Conservation (phyloP, 331 rosid species). For the Malus hybrid region DNA sequence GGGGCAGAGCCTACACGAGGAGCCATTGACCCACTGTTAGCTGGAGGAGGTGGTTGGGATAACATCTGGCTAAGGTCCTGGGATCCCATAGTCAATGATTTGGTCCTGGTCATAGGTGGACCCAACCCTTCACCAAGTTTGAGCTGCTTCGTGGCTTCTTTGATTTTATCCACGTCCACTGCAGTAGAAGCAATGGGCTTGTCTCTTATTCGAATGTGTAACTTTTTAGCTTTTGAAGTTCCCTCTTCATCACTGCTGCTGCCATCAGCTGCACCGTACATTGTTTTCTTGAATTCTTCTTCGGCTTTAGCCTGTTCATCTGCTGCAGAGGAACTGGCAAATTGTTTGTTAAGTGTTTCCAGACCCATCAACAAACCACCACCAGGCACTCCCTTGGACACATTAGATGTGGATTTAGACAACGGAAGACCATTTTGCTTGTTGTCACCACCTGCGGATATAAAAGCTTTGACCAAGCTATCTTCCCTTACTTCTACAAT, state of each 20-base stretch:
- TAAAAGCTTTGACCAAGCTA: slow-evolving; percentile 69
- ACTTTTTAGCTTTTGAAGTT: slow-evolving; percentile 62
- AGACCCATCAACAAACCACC: slow-evolving; percentile 61
- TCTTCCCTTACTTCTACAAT: slow-evolving; percentile 86
- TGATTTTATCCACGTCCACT: slow-evolving; percentile 86
- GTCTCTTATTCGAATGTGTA: slow-evolving; percentile 83
- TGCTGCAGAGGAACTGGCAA: slow-evolving; percentile 42
- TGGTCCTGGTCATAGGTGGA: slow-evolving; percentile 63
- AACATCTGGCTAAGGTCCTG: slow-evolving; percentile 76
- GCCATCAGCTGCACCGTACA: slow-evolving; percentile 80
- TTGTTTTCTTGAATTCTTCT: slow-evolving; percentile 92
- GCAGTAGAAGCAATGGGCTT: slow-evolving; percentile 61
- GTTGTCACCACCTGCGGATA: slow-evolving; percentile 35
- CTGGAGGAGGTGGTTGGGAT: slow-evolving; percentile 43
- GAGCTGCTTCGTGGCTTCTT: slow-evolving; percentile 90
- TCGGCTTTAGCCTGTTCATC: slow-evolving; percentile 93
- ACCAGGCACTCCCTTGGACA: slow-evolving; percentile 37
- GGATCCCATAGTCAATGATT: slow-evolving; percentile 51
- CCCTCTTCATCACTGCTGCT: slow-evolving; percentile 99
- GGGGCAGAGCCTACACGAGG: slow-evolving; percentile 48
- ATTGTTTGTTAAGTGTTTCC: slow-evolving; percentile 49
- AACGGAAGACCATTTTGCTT: slow-evolving; percentile 47
- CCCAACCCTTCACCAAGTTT: slow-evolving; percentile 69
- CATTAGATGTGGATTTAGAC: slow-evolving; percentile 35
- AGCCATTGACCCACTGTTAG: slow-evolving; percentile 33